Conservation (phyloP, 176 grass and related monocot species). For the Pharus latifolius region DNA sequence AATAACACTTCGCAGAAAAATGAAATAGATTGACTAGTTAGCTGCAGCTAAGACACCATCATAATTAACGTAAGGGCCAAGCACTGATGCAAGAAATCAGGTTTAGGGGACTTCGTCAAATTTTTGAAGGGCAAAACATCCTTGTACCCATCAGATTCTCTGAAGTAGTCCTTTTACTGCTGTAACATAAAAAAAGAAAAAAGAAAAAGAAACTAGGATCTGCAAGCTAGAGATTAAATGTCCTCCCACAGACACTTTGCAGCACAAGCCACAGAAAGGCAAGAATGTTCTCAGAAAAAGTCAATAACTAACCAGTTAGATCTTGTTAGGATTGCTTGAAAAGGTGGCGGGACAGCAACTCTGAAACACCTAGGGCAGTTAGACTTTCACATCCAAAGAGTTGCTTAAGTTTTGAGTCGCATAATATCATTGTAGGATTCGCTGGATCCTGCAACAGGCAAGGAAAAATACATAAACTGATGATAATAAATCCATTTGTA, state of each 20-base stretch:
- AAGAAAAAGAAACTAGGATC: neutral
- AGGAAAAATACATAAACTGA: neutral
- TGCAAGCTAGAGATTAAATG: neutral
- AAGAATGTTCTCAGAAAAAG: neutral
- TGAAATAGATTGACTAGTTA: neutral
- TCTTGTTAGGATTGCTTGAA: conserved; percentile 52
- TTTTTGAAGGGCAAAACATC: neutral
- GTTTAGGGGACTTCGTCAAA: neutral
- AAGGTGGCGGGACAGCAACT: conserved; percentile 63
- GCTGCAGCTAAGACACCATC: neutral
- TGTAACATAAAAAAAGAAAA: neutral
- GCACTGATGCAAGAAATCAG: neutral
- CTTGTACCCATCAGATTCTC: neutral
- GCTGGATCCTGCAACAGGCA: conserved; percentile 57
- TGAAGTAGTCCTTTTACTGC: neutral
- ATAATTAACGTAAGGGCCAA: neutral
- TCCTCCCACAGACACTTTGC: neutral
- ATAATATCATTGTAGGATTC: conserved; percentile 58
- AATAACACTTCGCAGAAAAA: neutral
- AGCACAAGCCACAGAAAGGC: neutral
- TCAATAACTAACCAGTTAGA: conserved; percentile 54
- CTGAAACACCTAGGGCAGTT: conserved; percentile 49
- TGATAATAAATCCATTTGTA: neutral
- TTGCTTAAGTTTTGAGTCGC: conserved; percentile 67
- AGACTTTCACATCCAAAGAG: conserved; percentile 88